phyloP scores from a whole-genome alignment of 768 basidiomycete species.

The Tremella fuciformis region DNA sequence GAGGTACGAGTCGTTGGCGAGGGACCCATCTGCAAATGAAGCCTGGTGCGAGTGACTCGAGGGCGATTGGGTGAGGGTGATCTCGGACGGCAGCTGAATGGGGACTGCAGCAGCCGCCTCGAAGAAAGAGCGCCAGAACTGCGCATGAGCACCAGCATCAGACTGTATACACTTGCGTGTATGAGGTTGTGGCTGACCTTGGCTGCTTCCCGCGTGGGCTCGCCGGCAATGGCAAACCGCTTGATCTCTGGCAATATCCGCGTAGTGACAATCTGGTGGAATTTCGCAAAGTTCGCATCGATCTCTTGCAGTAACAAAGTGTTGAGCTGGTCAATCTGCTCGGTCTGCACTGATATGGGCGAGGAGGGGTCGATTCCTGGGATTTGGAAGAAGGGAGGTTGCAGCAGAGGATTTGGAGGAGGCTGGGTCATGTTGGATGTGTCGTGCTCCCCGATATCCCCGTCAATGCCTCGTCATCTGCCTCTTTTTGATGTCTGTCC shows the following conservation, averaged over 20 bases:
- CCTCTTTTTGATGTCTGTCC: too few species aligned
- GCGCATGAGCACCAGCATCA: not conserved
- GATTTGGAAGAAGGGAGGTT: slow-evolving; percentile 47
- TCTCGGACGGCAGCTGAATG: slow-evolving; percentile 64
- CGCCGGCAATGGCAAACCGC: slow-evolving; percentile 77
- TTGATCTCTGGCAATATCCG: slow-evolving; percentile 84
- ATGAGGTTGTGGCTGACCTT: slow-evolving; percentile 60
- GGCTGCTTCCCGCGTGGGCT: slow-evolving; percentile 84
- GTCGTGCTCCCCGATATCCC: too few species aligned
- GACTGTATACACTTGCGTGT: not conserved
- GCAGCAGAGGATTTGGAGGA: slow-evolving; percentile 32
- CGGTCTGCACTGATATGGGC: slow-evolving; percentile 68
- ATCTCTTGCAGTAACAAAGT: slow-evolving; percentile 90
- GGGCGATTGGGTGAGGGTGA: slow-evolving; percentile 46
- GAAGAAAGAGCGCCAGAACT: slow-evolving; percentile 98
- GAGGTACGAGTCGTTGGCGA: not conserved
- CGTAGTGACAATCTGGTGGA: slow-evolving; percentile 77
- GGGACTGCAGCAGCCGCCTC: slow-evolving; percentile 87
- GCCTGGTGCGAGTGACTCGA: slow-evolving; percentile 1
- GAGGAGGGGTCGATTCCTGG: slow-evolving; percentile 45
- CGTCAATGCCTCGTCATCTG: too few species aligned
- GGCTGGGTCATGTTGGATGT: not conserved
- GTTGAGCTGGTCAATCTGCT: slow-evolving; percentile 93
- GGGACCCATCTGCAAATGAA: slow-evolving; percentile 18
- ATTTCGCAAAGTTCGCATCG: slow-evolving; percentile 87